phyloP scores from a whole-genome alignment of 75 land plant species.

The Pinus taeda region DNA sequence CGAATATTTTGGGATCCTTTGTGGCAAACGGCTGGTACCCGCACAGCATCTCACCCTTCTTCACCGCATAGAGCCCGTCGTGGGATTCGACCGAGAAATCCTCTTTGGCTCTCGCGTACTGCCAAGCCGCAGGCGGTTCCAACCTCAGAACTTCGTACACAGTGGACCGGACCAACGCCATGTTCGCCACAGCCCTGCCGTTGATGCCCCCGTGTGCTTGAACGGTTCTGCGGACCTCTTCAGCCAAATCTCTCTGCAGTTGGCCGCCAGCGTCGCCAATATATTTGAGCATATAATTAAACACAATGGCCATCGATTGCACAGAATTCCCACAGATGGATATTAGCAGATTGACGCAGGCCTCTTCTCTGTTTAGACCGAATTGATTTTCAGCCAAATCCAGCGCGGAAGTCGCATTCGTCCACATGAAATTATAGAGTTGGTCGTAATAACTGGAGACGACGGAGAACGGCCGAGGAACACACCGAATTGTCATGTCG shows the following conservation, averaged over 20 bases:
- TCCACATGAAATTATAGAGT: constrained; percentile 15
- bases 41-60: constrained; percentile 30
- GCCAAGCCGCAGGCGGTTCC: constrained; percentile 28
- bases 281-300: constrained; percentile 27
- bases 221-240: constrained; percentile 20
- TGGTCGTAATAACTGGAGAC: constrained; percentile 13
- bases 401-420: constrained; percentile 14
- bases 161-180: constrained; percentile 20
- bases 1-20: constrained; percentile 31
- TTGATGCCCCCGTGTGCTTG: constrained; percentile 7
- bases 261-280: constrained; percentile 4
- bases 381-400: constrained; percentile 16
- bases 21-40: constrained; percentile 29
- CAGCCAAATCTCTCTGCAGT: constrained; percentile 13
- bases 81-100: constrained; percentile 28
- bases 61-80: constrained; percentile 17
- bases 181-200: constrained; percentile 5
- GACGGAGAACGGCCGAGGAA: constrained; percentile 10
- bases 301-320: constrained; percentile 56
- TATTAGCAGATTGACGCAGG: constrained; percentile 46
- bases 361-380: constrained; percentile 24
- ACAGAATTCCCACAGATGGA: constrained; percentile 56
- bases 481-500: constrained; percentile 6
- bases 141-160: constrained; percentile 33
- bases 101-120: constrained; percentile 29